Base-by-base conservation (phyloP, 202 grass and related monocot species). In the Brachypodium distachyon region DNA sequence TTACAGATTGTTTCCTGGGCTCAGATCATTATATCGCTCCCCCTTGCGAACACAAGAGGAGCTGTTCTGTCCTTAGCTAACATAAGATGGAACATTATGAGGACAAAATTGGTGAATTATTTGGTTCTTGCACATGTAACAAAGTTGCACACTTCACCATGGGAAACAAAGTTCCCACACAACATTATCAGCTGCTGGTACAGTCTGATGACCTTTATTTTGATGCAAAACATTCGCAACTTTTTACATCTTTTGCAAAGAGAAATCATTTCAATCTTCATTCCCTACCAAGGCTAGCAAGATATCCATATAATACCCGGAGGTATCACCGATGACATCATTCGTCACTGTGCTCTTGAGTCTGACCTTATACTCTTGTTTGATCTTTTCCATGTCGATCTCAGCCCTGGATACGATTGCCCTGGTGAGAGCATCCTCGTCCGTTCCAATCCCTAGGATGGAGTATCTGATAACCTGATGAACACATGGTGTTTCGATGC, bases 361-460 rank as follows among this genome's bases (percentile, higher is more conserved):
- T 46, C 74, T 58, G 21, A 60, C 58, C 38, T 80, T 92, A 51
- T 90, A 97, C 61, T 92, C 87, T 63, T 92, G 56, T 76, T 88
- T 92, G 25, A 92, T 88, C 23, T 44, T 86, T 0, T 86, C 79
- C 84, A 88, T 82, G 77, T 90, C 85, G 10, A 90, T 82, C 16
- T 88, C 84, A 44, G 93, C 85, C 43, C 89, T 33, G 41, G 80
- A 78, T 54, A 92, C 87, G 34, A 90, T 86, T 2, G 87, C 89
- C 63, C 93, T 92, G 43, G 89, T 96, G 33, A 96, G 83, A 7
- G 81, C 76, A 29, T 89, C 92, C 78, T 96, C 89, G 3, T 96
- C 92, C 4, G 92, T 96, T 63, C 92, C 92, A 26, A 96, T 70
- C 25, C 89, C 89, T 26, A 84, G 38, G 7, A 96, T 85, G 19